Evolutionary conservation across 305 asterid genomes (phyloP), one percentile per base, ranked within the genome.

Genomic region (Fraxinus xanthoxyloides): DNA sequence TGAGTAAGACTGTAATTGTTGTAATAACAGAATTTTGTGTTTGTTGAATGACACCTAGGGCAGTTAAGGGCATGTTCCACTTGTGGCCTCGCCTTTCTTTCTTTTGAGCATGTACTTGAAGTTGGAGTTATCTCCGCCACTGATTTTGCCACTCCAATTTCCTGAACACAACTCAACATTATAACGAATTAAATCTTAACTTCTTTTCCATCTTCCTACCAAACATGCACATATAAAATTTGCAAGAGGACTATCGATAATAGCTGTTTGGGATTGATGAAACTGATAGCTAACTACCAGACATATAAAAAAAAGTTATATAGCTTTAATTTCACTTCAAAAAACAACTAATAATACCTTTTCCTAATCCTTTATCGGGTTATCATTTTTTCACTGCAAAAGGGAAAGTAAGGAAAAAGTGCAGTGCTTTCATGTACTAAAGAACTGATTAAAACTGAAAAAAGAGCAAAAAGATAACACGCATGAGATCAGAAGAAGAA

Each of bases 11-110:
- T 93, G 87, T 93, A 93, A 63, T 93, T 93, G 87, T 93, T 93
- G 97, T 93, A 93, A 80, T 93, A 93, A 78, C 98, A 93, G 78
- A 93, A 92, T 80, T 93, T 93, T 7, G 98, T 93, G 90, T 92
- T 93, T 2, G 89, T 88, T n/a, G 98, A 92, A 73, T 93, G 76
- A 81, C 98, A 93, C 31, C 98, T 88, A 17, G 98, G 98, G 72
- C 98, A 93, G n/a, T 90, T 92, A 23, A 87, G 7, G 31, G 86
- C 92, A 81, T 87, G 88, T 30, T 92, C 97, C 78, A 88, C 89
- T 34, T 86, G 90, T 26, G 95, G 98, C 87, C 95, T 89, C 46
- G 75, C 90, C 79, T 88, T 91, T 82, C 85, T 87, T 72, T 87
- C 94, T 85, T 80, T 38, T 26, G 89, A 74, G 86, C 91, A 83